A percentile compares a stretch with the other conserved stretches of the same genome.
phyloP scores from a whole-genome alignment of 2,329 filamentous ascomycete genomes.

The Cladosporium cucumerinum region DNA sequence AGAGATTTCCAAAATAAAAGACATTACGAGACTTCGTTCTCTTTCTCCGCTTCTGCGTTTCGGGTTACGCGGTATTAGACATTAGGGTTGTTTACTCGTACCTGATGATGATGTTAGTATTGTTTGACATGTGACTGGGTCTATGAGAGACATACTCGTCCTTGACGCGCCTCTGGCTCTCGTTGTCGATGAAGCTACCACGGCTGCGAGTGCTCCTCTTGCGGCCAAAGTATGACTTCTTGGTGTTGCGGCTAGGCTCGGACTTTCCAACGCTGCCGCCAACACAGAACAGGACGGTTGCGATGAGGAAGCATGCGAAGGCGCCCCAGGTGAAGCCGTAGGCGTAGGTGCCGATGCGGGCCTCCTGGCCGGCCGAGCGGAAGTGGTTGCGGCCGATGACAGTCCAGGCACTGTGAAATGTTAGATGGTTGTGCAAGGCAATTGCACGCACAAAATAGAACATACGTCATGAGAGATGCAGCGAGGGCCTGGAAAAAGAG shows the following conservation, averaged over 20 bases:
- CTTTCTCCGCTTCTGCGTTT: neutral
- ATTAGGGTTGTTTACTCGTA: constrained; percentile 15
- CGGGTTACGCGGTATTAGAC: neutral
- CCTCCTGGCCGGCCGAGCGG: constrained; percentile 51
- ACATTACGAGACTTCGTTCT: constrained; percentile 11
- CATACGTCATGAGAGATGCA: constrained; percentile 73
- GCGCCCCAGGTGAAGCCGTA: constrained; percentile 77
- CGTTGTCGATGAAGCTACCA: constrained; percentile 54
- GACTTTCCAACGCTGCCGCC: constrained; percentile 54
- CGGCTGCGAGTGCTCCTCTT: constrained; percentile 48
- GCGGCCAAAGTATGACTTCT: constrained; percentile 48
- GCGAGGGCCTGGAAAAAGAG: constrained; percentile 67
- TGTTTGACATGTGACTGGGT: neutral
- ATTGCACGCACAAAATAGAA: constrained; percentile 22
- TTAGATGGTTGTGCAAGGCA: constrained; percentile 19
- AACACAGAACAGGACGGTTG: constrained; percentile 64
- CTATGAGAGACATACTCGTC: constrained; percentile 55
- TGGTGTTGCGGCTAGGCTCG: constrained; percentile 28
- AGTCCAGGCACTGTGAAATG: constrained; percentile 56
- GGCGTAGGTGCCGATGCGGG: constrained; percentile 63
- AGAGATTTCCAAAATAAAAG: constrained; percentile 1
- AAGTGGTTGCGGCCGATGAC: constrained; percentile 69
- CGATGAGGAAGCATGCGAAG: constrained; percentile 63
- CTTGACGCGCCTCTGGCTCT: constrained; percentile 62
- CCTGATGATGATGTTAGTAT: constrained; percentile 3